Conservation (phyloP, 2,329 filamentous ascomycete genomes). For the Cercospora sp. region DNA sequence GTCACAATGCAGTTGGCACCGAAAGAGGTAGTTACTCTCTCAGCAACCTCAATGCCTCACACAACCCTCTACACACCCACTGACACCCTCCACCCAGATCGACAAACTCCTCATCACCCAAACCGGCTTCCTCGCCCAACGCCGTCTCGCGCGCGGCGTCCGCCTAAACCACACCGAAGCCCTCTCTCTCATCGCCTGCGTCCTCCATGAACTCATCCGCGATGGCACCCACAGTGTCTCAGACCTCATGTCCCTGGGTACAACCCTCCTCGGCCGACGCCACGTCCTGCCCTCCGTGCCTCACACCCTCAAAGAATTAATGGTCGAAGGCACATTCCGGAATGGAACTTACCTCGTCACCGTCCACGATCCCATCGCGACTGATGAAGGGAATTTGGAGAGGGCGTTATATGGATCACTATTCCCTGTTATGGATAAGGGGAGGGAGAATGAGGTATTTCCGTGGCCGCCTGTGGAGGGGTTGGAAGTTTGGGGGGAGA, state of each 20-base stretch:
- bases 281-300: slow-evolving; percentile 85
- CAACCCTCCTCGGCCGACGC: slow-evolving; percentile 87
- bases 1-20: slow-evolving; percentile 38
- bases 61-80: background rate
- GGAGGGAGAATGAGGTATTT: slow-evolving; percentile 52
- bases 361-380: slow-evolving; percentile 85
- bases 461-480: slow-evolving; percentile 55
- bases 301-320: slow-evolving; percentile 75
- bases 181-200: slow-evolving; percentile 77
- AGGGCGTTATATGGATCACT: slow-evolving; percentile 90
- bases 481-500: slow-evolving; percentile 61
- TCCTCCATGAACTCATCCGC: slow-evolving; percentile 93
- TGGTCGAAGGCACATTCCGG: slow-evolving; percentile 92
- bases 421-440: slow-evolving; percentile 67
- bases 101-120: slow-evolving; percentile 96
- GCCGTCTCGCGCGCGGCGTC: slow-evolving; percentile 81
- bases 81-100: slow-evolving; percentile 57
- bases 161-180: slow-evolving; percentile 89
- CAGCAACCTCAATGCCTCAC: background rate
- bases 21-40: slow-evolving; percentile 35
- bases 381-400: slow-evolving; percentile 79
- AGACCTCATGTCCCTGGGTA: slow-evolving; percentile 88
- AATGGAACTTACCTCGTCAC: slow-evolving; percentile 92
- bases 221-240: slow-evolving; percentile 92
- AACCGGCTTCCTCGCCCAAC: slow-evolving; percentile 81